Conservation (phyloP, 768 basidiomycete genomes). For the Mrakia hoshinonis region DNA sequence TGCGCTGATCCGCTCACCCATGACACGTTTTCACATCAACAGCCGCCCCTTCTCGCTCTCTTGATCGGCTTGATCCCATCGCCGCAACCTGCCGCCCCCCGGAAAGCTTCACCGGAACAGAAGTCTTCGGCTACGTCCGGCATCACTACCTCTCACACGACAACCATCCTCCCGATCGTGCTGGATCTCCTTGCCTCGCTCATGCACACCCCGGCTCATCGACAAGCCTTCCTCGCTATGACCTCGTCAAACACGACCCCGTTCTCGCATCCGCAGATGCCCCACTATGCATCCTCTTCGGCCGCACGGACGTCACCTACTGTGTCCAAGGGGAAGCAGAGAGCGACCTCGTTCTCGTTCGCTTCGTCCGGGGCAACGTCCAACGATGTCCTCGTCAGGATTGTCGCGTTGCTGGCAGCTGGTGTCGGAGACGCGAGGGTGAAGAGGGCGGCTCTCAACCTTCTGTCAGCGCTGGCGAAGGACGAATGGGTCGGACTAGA, state of each 20-base stretch:
- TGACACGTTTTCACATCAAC: background rate
- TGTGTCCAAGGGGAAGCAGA: background rate
- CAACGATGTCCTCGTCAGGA: background rate
- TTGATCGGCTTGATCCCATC: background rate
- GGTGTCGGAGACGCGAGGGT: background rate
- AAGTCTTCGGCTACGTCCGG: background rate
- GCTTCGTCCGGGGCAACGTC: background rate
- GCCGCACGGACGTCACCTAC: background rate
- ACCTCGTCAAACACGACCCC: background rate
- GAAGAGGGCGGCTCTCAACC: background rate
- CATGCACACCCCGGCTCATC: constrained; percentile 7
- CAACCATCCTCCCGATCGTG: background rate
- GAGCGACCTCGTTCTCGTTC: background rate
- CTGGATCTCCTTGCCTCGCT: background rate
- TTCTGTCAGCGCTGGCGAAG: background rate
- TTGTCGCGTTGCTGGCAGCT: background rate
- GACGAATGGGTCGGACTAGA: background rate
- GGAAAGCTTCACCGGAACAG: no score
- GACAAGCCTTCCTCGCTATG: background rate
- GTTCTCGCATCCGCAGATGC: background rate
- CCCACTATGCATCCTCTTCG: background rate
- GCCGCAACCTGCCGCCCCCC: background rate
- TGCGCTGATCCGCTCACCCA: background rate
- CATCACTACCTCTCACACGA: background rate
- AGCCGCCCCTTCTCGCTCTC: background rate